Evolutionary conservation across 2,329 filamentous ascomycete species (phyloP), one percentile per base, ranked within the genome.

Genomic region (Cladophialophora exuberans): DNA sequence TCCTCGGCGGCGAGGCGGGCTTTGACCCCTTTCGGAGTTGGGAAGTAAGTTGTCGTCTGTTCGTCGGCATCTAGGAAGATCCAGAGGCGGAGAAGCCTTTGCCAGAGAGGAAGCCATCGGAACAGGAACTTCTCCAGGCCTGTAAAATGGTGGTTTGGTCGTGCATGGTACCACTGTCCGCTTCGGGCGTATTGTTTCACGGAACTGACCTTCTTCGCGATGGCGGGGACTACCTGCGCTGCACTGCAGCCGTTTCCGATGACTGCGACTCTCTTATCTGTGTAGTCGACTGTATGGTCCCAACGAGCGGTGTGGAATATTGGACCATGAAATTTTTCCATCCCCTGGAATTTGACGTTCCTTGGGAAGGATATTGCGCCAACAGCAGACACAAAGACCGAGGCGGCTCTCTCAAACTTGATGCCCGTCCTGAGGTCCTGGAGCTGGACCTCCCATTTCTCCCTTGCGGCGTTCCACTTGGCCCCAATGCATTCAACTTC

Each of bases 231-330:
- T 20, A 84, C 73, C 60, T 85, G 82, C n/a, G 79, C 77, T 2
- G 81, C 80, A 62, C 75, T 79, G 64, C 81, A 83, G 13, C 82
- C 82, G 2, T 79, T 82, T 3, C 82, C 82, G 42, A 84, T 66
- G 4, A 84, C 77, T 6, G 83, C 71, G 1, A 84, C 77, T 59
- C 83, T 71, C 62, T 83, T 84, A 52, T 75, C 75, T 6, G 72
- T 70, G 13, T 83, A 69, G 53, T 83, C 38, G 17, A 51, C 30
- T 2, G 70, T 71, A 15, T 77, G 69, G 47, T 80, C 73, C 82
- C 81, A 84, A 46, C 79, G 68, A 4, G 82, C 80, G 1, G 81
- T 81, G 60, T 84, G 82, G 54, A 83, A 80, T 28, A 82, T 72
- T n/a, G 74, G 66, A 3, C 82, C 82, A 56, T 78, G 68, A 63